Base-by-base conservation (phyloP, 2,329 filamentous ascomycete genomes). In the Diplocarpon rosae region DNA sequence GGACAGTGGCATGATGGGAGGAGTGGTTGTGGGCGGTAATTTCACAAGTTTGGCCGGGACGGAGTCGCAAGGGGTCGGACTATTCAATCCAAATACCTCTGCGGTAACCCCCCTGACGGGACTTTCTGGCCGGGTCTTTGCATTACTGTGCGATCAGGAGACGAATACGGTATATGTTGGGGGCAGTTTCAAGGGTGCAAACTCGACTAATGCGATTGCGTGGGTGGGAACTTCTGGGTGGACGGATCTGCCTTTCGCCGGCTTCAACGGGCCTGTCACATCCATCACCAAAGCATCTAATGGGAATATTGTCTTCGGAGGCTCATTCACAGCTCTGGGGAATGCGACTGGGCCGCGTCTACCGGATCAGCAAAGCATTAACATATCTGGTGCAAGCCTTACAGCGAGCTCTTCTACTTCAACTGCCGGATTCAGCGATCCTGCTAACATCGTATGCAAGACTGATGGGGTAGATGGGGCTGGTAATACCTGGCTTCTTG, bases 211-310 rank as follows among this genome's bases (percentile, higher is more conserved):
- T 62, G 93, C 90, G 5, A 82, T 95, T 55, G 76, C 84, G 11
- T 96, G 87, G 87, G 70, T 74, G 17, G 70, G 70, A 20, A 74
- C 69, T 9, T 68, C 77, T 27, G 78, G 76, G 39, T 95, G 85
- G 82, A 75, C 75, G 15, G 83, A 86, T 57, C 67, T 98, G 45
- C 83, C 90, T 2, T 98, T 98, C 67, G 79, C 80, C 33, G 93
- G 93, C 16, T 94, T 98, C 66, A 96, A 96, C 65, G 89, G 89
- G 20, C 86, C 86, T 2, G 88, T 98, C 41, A 77, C 78, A 50
- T 84, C 89, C 31, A 96, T 98, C 54, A 73, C 79, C 40, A 88
- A 86, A 65, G 77, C 81, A 15, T 71, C 80, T 1, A 83, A 86
- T 55, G 85, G 85, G 8, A 84, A 93, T 60, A 85, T 98, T 52